Evolutionary conservation across 1,284 basidiomycete genomes (phyloP), one percentile per base, ranked within the genome.

Genomic region (Anthracocystis setariae): DNA sequence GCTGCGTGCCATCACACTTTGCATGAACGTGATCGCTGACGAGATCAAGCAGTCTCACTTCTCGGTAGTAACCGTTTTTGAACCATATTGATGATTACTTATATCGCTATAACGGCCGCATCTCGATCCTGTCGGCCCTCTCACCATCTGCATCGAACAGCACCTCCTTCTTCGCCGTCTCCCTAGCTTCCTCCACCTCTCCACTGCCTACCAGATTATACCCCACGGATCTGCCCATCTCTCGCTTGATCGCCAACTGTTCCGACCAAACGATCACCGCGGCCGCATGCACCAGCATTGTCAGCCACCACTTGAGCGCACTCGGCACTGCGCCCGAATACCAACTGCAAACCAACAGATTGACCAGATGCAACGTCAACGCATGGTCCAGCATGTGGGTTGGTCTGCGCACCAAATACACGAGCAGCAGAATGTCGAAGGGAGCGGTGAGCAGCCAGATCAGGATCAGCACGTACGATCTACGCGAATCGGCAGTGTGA

Each of bases 351-450:
- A 97, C 85, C 52, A 97, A 89, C 48, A 96, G 85, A 84, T 98
- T 94, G 79, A 91, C 90, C 85, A 96, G 90, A 53, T 91, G 85
- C 51, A 98, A 88, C 0, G 96, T 98, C 57, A 95, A 83, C 8
- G 91, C 87, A 84, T 97, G 97, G 85, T 98, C 95, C 73, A 98
- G 89, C 78, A 98, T 91, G 77, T 96, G 88, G 5, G 94, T 92
- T 42, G 96, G 95, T 35, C 92, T 87, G 39, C 93, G 89, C 82
- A 98, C 87, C 72, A 98, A 86, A 72, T 88, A 87, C 83, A 93
- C 97, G 3, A 98, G 86, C 72, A 91, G 92, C 74, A 90, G 90
- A 60, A 95, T 90, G 84, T 66, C 59, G 12, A 67, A 32, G 13
- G 68, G 68, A 17, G 51, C 50, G 23, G 63, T 58, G 21, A 66